These are phyloP conservation scores for Cubamyces sp. DNA, from an alignment of 768 basidiomycete species.

Conservation along the genomic window DNA sequence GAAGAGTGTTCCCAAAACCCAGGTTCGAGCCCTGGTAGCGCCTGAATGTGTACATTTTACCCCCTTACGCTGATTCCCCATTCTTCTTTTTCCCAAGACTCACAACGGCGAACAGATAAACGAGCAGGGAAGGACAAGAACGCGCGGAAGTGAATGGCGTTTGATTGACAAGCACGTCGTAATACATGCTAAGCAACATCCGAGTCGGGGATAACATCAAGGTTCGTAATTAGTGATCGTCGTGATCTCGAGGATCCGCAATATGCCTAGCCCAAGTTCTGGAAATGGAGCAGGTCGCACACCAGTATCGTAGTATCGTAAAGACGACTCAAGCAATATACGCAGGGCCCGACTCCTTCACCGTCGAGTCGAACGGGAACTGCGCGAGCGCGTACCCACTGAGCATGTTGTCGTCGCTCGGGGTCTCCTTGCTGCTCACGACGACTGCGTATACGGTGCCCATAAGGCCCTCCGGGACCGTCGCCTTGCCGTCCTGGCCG, in stretches of 20 bases:
- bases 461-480: constrained; percentile 46
- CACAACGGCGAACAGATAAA: too few relatives aligned
- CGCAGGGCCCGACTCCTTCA: neutral
- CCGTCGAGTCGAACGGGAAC: constrained; percentile 22
- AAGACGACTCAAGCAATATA: too few relatives aligned
- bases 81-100: constrained; percentile 21
- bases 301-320: too few relatives aligned
- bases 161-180: too few relatives aligned
- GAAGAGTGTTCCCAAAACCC: constrained; percentile 15
- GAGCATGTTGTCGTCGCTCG: constrained; percentile 46
- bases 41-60: neutral
- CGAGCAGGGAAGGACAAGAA: neutral
- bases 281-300: too few relatives aligned
- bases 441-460: constrained; percentile 56
- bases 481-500: constrained; percentile 34
- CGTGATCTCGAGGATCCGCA: too few relatives aligned
- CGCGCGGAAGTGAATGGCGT: neutral
- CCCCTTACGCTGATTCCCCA: constrained; percentile 26
- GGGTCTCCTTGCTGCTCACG: constrained; percentile 42
- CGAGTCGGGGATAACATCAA: too few relatives aligned
- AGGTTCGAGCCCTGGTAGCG: constrained; percentile 22
- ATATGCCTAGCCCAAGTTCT: too few relatives aligned
- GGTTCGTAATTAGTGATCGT: too few relatives aligned
- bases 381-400: constrained; percentile 55
- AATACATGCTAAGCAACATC: too few relatives aligned